Conservation (phyloP, 371 early-diverging fungal species). For the Haplosporangium sp. region DNA sequence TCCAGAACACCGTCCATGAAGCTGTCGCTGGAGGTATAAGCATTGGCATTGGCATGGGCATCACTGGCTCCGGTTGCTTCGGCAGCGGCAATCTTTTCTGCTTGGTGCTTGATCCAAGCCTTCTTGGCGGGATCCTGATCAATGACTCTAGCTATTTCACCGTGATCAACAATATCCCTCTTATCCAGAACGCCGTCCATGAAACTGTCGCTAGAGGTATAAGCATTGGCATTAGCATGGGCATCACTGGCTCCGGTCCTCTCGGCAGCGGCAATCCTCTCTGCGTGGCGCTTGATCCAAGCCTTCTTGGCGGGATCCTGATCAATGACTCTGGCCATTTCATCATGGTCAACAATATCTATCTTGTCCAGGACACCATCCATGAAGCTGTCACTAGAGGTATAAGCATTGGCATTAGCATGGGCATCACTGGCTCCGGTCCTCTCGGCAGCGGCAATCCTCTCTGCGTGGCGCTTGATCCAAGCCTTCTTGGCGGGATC, state of each 20-base stretch:
- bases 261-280: background rate
- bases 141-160: background rate
- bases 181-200: slow-evolving; percentile 19
- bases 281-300: slow-evolving; percentile 17
- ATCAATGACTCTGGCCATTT: no score
- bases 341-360: no score
- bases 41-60: no score
- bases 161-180: background rate
- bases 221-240: slow-evolving; percentile 8
- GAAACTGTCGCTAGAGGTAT: slow-evolving; percentile 19
- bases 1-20: no score
- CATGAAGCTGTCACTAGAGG: no score
- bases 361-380: no score
- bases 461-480: no score
- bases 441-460: no score
- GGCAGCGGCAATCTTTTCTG: background rate
- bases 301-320: no score
- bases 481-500: background rate
- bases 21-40: no score
- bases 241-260: background rate
- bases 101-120: slow-evolving; percentile 11
- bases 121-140: background rate
- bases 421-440: no score
- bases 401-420: no score
- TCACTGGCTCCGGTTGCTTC: background rate